phyloP scores from a whole-genome alignment of 192 early-diverging fungal genomes.

The Coemansia sp. region DNA sequence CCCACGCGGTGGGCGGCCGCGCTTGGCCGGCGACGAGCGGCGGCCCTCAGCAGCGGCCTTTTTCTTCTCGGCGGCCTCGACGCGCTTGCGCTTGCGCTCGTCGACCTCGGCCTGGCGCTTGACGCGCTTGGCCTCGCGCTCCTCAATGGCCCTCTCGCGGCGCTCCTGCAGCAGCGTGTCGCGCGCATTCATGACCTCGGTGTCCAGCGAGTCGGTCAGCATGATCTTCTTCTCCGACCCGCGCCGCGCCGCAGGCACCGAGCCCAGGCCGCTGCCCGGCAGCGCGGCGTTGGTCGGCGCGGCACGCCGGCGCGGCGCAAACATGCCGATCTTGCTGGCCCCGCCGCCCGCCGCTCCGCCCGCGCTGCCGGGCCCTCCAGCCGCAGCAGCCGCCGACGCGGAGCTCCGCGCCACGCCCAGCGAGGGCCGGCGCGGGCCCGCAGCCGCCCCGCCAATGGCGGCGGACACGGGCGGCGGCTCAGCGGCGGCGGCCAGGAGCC shows the following conservation, averaged over 20 bases:
- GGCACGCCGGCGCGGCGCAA: conserved; percentile 14
- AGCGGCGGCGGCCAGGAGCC: conserved; percentile 23
- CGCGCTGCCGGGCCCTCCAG: too few relatives aligned
- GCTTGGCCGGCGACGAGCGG: neutral
- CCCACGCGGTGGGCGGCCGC: neutral
- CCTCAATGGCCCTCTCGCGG: conserved; percentile 15
- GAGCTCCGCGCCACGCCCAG: conserved; percentile 4
- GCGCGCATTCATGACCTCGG: conserved; percentile 21
- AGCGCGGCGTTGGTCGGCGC: conserved; percentile 22
- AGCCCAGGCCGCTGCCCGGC: conserved; percentile 14
- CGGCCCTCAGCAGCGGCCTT: neutral
- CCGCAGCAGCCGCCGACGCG: too few relatives aligned
- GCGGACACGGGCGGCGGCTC: neutral
- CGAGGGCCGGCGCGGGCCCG: neutral
- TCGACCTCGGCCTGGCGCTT: conserved; percentile 27
- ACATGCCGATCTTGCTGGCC: conserved; percentile 27
- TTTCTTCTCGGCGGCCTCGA: conserved; percentile 21
- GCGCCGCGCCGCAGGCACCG: neutral
- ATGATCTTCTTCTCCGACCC: too few relatives aligned
- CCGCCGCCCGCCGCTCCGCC: too few relatives aligned
- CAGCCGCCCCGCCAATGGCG: neutral
- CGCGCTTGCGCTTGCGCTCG: conserved; percentile 37
- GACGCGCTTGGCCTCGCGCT: conserved; percentile 32
- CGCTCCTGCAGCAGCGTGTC: conserved; percentile 24
- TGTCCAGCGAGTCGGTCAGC: too few relatives aligned